These are phyloP conservation scores for Crinitomyces ghanaensis DNA, from an alignment of 805 yeast genomes.

Conservation along the genomic window DNA sequence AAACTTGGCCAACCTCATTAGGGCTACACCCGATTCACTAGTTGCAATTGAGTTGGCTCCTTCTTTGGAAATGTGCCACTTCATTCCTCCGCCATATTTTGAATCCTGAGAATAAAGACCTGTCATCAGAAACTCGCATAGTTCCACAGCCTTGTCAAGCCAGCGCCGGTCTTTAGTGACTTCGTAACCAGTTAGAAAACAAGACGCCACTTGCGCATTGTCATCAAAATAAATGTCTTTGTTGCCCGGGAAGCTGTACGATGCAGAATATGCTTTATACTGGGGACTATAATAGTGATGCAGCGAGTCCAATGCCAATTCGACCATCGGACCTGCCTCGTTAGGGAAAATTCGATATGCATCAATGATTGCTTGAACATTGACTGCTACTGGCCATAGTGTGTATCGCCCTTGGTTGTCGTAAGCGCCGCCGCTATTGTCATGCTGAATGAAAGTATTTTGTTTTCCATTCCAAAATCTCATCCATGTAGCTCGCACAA, in stretches of 20 bases:
- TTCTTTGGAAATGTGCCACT: conserved; percentile 52
- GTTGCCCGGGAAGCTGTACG: conserved; percentile 47
- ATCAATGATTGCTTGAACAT: conserved; percentile 55
- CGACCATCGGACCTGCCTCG: conserved; percentile 42
- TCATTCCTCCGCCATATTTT: conserved; percentile 49
- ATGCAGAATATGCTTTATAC: conserved; percentile 52
- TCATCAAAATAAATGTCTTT: conserved; percentile 54
- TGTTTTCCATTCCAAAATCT: conserved; percentile 20
- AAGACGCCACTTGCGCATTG: conserved; percentile 63
- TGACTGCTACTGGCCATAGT: conserved; percentile 61
- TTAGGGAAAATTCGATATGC: conserved; percentile 43
- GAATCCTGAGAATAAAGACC: conserved; percentile 49
- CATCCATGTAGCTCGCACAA: conserved; percentile 13
- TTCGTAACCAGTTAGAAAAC: conserved; percentile 54
- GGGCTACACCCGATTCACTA: conserved; percentile 54
- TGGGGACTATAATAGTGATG: conserved; percentile 40
- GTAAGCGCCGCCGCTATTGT: conserved; percentile 32
- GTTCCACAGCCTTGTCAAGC: conserved; percentile 45
- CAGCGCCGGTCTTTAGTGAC: conserved; percentile 46
- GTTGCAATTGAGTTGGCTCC: conserved; percentile 58
- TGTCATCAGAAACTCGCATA: conserved; percentile 50
- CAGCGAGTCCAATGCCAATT: conserved; percentile 39
- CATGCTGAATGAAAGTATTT: conserved; percentile 18
- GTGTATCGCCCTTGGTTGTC: conserved; percentile 45
- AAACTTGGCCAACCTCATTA: conserved; percentile 43